These are phyloP conservation scores for Stellera chamaejasme DNA, from an alignment of 345 rosid genomes.

Conservation along the genomic window DNA sequence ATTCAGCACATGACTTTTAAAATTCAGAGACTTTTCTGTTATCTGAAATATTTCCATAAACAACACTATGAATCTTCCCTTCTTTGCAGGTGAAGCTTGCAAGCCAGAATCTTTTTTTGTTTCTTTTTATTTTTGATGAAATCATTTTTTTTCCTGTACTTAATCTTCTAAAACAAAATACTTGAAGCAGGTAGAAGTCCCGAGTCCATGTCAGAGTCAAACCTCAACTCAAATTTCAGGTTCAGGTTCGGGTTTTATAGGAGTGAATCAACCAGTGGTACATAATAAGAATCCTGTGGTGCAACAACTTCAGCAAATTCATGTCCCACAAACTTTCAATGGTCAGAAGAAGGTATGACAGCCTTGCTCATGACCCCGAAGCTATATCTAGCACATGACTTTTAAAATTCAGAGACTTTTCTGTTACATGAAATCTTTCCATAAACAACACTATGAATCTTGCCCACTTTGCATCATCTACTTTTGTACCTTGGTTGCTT, in stretches of 20 bases:
- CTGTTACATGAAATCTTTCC: background rate
- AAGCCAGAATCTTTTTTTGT: background rate
- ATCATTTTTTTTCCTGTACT: too few relatives aligned
- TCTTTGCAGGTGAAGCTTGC: conserved; percentile 4
- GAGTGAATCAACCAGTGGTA: conserved; percentile 3
- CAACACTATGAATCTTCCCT: too few relatives aligned
- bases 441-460: too few relatives aligned
- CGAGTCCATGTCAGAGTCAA: background rate
- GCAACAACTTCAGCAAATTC: too few relatives aligned
- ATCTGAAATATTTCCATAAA: too few relatives aligned
- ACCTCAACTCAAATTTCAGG: background rate
- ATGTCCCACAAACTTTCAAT: too few relatives aligned
- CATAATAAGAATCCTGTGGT: background rate
- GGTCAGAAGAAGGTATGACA: too few relatives aligned
- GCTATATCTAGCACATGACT: background rate
- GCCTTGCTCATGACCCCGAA: too few relatives aligned
- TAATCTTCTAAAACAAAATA: too few relatives aligned
- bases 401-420: background rate
- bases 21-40: background rate
- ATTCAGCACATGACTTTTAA: background rate
- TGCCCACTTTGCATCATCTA: background rate
- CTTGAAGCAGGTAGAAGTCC: conserved; percentile 9
- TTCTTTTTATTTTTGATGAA: too few relatives aligned
- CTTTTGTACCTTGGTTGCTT: background rate
- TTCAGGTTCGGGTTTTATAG: background rate